phyloP scores from a whole-genome alignment of 2,329 filamentous ascomycete species.

The Talaromyces islandicus region DNA sequence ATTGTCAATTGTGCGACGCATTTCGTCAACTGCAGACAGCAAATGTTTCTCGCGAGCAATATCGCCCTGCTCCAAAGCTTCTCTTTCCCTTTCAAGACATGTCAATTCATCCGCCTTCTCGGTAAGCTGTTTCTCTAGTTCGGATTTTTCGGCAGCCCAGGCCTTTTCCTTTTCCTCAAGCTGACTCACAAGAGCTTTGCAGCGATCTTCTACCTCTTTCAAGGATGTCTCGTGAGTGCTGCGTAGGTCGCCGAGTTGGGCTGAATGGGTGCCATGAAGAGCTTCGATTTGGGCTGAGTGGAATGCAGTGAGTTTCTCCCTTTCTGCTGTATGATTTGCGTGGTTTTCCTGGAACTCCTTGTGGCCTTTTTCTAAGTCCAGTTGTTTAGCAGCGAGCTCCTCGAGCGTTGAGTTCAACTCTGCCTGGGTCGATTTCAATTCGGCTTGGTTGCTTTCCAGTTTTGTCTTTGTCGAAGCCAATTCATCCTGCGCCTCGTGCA shows the following conservation, averaged over 20 bases:
- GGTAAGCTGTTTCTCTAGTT: slow-evolving; percentile 32
- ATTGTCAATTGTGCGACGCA: slow-evolving; percentile 44
- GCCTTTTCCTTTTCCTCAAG: slow-evolving; percentile 25
- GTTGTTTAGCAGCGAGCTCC: slow-evolving; percentile 10
- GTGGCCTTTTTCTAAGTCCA: slow-evolving; percentile 17
- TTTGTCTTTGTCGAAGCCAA: slow-evolving; percentile 12
- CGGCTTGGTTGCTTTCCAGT: slow-evolving; percentile 13
- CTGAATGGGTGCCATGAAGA: slow-evolving; percentile 10
- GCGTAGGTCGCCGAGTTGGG: slow-evolving; percentile 2
- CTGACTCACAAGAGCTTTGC: slow-evolving; percentile 20
- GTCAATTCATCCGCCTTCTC: slow-evolving; percentile 35
- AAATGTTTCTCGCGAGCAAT: slow-evolving; percentile 41
- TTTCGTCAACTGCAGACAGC: slow-evolving; percentile 35
- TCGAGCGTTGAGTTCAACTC: slow-evolving; percentile 13
- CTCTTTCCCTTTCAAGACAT: slow-evolving; percentile 40
- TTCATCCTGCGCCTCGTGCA: slow-evolving; percentile 12
- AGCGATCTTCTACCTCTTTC: slow-evolving; percentile 21
- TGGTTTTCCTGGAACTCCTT: slow-evolving; percentile 19
- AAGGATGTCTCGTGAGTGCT: slow-evolving; percentile 17
- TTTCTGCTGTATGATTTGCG: slow-evolving; percentile 14
- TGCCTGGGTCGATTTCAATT: slow-evolving; percentile 12
- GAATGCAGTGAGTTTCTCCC: slow-evolving; percentile 2
- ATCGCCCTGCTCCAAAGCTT: slow-evolving; percentile 39
- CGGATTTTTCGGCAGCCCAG: slow-evolving; percentile 28
- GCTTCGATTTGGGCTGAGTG: slow-evolving; percentile 6